Evolutionary conservation across 208 protist genomes (phyloP).

Genomic region (Phytomonas francai): DNA sequence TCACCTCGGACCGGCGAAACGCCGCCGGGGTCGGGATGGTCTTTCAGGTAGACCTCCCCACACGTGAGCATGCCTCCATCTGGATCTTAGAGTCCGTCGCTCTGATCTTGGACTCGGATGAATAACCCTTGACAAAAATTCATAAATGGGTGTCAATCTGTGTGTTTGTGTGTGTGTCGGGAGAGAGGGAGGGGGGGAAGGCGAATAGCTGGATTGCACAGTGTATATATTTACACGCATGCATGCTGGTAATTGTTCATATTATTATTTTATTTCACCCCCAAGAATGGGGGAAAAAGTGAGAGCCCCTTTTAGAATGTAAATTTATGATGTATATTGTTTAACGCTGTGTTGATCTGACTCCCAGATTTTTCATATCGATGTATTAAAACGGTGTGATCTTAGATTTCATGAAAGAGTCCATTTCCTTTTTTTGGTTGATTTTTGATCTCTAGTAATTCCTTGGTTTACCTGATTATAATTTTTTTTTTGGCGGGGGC

Average conservation of each 20-base stretch:
- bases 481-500: no score
- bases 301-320: neutral
- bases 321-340: neutral
- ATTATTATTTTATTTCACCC: neutral
- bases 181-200: neutral
- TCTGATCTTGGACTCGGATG: constrained; percentile 92
- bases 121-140: constrained; percentile 33
- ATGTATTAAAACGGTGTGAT: constrained; percentile 2
- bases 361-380: neutral
- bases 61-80: constrained; percentile 86
- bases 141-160: neutral
- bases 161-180: constrained; percentile 13
- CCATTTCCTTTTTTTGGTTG: constrained; percentile 15
- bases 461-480: constrained; percentile 3
- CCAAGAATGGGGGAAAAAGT: neutral
- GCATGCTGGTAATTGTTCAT: neutral
- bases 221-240: constrained; percentile 7
- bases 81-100: constrained; percentile 97
- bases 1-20: constrained; percentile 94
- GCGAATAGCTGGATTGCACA: neutral
- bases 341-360: constrained; percentile 8
- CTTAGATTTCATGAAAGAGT: neutral
- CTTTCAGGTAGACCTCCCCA: constrained; percentile 95
- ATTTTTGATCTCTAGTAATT: constrained; percentile 12
- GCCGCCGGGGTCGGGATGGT: constrained; percentile 97